Conservation (phyloP, 805 yeast genomes). For the Pichia gijzeniarum region DNA sequence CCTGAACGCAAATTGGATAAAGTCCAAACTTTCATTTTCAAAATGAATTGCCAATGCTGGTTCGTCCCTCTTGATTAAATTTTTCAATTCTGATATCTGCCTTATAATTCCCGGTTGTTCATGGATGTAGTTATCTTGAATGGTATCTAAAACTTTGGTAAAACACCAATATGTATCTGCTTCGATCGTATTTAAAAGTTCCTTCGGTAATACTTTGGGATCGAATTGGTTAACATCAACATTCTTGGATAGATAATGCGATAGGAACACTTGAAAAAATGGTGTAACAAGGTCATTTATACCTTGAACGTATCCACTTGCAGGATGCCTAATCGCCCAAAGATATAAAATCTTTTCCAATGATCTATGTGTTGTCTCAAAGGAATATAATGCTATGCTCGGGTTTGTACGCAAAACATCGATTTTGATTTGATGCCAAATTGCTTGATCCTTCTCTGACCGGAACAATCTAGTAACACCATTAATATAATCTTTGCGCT, state of each 20-base stretch:
- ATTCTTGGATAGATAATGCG: conserved; percentile 49
- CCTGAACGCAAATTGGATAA: conserved; percentile 90
- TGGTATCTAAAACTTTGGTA: conserved; percentile 83
- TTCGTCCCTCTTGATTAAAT: conserved; percentile 77
- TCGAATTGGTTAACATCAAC: conserved; percentile 51
- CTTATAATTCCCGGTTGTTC: conserved; percentile 96
- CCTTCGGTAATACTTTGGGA: conserved; percentile 52
- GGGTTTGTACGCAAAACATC: conserved; percentile 96
- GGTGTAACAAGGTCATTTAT: conserved; percentile 93
- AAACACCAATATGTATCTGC: conserved; percentile 98
- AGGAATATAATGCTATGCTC: conserved; percentile 63
- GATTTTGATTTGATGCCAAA: conserved; percentile 94
- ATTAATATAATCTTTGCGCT: conserved; percentile 78
- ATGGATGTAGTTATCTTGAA: conserved; percentile 94
- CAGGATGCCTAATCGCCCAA: conserved; percentile 97
- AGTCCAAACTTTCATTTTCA: conserved; percentile 78
- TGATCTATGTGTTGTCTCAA: conserved; percentile 65
- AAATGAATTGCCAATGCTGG: conserved; percentile 66
- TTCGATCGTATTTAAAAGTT: conserved; percentile 65
- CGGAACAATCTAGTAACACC: conserved; percentile 62
- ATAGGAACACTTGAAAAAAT: conserved; percentile 77
- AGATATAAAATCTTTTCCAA: conserved; percentile 76
- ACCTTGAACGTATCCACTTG: conserved; percentile 97
- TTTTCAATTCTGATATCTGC: conserved; percentile 77
- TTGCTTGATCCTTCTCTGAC: conserved; percentile 58